Percentiles rank a stretch among this genome's conserved stretches.
Evolutionary conservation across 1,139 yeast species (phyloP).

Genomic region (Pichia sorboxylosa): DNA sequence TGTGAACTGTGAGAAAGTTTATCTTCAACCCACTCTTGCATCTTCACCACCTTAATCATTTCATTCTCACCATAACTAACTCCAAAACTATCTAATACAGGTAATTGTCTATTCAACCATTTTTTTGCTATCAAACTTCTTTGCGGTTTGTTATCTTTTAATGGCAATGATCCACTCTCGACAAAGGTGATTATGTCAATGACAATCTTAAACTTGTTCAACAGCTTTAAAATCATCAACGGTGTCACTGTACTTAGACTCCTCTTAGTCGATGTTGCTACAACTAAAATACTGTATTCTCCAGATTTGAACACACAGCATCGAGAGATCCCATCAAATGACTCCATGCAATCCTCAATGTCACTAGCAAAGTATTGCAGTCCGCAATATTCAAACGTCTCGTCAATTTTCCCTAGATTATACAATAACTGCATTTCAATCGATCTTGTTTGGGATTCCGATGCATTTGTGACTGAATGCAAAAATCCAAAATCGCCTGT

Average conservation of each 20-base stretch:
- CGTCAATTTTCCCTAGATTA: slow-evolving; percentile 75
- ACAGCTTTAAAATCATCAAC: slow-evolving; percentile 62
- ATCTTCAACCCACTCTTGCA: slow-evolving; percentile 13
- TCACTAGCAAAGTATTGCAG: slow-evolving; percentile 84
- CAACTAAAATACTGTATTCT: slow-evolving; percentile 67
- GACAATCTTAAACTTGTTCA: slow-evolving; percentile 76
- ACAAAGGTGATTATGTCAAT: slow-evolving; percentile 79
- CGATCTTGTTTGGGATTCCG: slow-evolving; percentile 27
- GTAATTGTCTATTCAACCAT: slow-evolving; percentile 40
- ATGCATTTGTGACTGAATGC: slow-evolving; percentile 37
- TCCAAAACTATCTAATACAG: slow-evolving; percentile 31
- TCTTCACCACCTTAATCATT: slow-evolving; percentile 24
- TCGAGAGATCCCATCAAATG: slow-evolving; percentile 15
- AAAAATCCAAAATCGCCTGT: slow-evolving; percentile 94
- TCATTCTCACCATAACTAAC: slow-evolving; percentile 57
- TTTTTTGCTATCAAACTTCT: slow-evolving; percentile 51
- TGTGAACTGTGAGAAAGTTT: too few species aligned
- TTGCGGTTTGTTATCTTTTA: slow-evolving; percentile 62
- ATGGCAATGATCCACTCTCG: slow-evolving; percentile 51
- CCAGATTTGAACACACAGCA: slow-evolving; percentile 60
- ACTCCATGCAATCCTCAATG: slow-evolving; percentile 65
- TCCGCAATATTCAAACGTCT: slow-evolving; percentile 86
- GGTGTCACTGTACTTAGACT: slow-evolving; percentile 71
- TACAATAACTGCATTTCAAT: slow-evolving; percentile 69
- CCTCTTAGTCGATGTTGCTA: slow-evolving; percentile 33